Base-by-base conservation (phyloP, 2,329 filamentous ascomycete species). In the Pyricularia pennisetigena region DNA sequence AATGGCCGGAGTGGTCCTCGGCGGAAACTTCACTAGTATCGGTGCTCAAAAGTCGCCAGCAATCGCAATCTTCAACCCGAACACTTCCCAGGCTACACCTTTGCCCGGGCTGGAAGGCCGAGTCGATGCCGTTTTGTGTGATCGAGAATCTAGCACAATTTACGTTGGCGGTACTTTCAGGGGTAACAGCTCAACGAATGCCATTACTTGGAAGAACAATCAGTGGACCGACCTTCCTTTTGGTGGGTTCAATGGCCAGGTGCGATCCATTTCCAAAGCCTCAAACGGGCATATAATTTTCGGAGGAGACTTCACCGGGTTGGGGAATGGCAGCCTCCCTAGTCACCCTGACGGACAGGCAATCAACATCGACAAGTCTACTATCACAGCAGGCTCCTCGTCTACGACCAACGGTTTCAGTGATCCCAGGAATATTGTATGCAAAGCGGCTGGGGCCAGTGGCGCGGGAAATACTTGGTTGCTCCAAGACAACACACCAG, bases 11-110 rank as follows among this genome's bases (percentile, higher is more conserved):
- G 86, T 98, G 30, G 86, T 98, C 65, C 85, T 99, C 20, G 95
- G 91, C 68, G 95, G 95, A 65, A 98, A 98, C 80, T 99, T 99
- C 76, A 98, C 95, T 35, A 96, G 92, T 77, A 81, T 99, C 70
- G 92, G 89, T 69, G 88, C 88, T 69, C 84, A 90, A 68, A 81
- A 91, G 74, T 92, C 93, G 2, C 88, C 88, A 67, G 92, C 91
- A 63, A 87, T 96, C 68, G 95, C 94, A 28, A 77, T 96, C 64
- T 93, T 94, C 79, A 87, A 97, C 76, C 87, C 91, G 3, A 86
- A 87, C 71, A 90, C 88, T 4, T 87, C 87, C 63, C 78, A 85
- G 54, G 83, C 97, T 66, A 90, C 87, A 1, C 84, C 93, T n/a
- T 79, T 97, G 57, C 79, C 86, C n/a, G 94, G 94, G 64, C 82